Percentiles rank a stretch among this genome's conserved stretches.
Conservation (phyloP, 768 basidiomycete species). For the Fistulinella prunicolor region DNA sequence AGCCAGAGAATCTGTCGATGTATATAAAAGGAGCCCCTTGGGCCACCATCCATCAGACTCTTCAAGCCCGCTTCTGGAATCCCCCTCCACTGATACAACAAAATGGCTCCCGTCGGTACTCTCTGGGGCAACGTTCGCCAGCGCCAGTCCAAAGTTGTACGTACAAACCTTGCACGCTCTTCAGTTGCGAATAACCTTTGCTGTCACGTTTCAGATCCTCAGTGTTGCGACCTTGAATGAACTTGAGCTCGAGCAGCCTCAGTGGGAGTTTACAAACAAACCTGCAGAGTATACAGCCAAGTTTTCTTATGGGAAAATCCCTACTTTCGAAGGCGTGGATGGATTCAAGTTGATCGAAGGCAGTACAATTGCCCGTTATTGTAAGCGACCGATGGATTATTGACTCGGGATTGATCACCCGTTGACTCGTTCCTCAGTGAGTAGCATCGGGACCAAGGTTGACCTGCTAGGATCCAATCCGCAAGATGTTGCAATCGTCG, state of each 20-base stretch:
- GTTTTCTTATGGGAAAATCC: not conserved
- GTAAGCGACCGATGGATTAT: not conserved
- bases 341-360: not conserved
- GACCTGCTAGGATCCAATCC: not conserved
- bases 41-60: too few species aligned
- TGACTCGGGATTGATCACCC: slow-evolving; percentile 9
- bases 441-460: slow-evolving; percentile 2
- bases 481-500: slow-evolving; percentile 6
- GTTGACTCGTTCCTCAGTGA: not conserved
- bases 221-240: not conserved
- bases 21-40: too few species aligned
- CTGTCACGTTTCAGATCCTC: not conserved
- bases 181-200: not conserved
- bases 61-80: too few species aligned
- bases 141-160: not conserved
- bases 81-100: not conserved
- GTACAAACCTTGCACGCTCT: not conserved
- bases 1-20: too few species aligned
- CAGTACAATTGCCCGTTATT: not conserved
- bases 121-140: not conserved
- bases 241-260: not conserved
- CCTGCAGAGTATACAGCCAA: not conserved
- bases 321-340: not conserved
- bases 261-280: not conserved
- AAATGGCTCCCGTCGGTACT: not conserved